Evolutionary conservation across 2,329 filamentous ascomycete species (phyloP), one percentile per base, ranked within the genome.

Genomic region (Botrytis galanthina): DNA sequence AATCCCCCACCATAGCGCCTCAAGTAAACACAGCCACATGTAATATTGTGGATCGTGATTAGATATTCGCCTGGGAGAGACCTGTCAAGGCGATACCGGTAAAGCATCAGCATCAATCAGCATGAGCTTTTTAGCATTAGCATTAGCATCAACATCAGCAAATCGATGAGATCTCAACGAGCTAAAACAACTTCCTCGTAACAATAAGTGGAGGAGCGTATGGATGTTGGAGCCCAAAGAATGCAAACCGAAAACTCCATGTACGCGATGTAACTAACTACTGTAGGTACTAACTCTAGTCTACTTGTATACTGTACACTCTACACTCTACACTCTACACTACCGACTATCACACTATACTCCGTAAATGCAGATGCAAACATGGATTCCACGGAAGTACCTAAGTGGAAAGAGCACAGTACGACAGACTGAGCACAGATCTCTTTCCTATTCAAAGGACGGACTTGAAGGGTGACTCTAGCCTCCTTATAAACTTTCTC

Each of bases 41-140:
- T 39, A 48, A 22, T 14, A 29, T 39, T 54, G 46, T 68, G 64
- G 64, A 67, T 54, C 64, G 10, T 29, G 26, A 7, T 12, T 14
- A 29, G 48, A 68, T 29, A 22, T 68, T 32, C 26, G 29, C 4
- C 35, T 54, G 26, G 64, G 46, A 68, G 26, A 39, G 64, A 57
- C 32, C 64, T 67, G 64, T 67, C 64, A 67, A 67, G 32, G 46
- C 64, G 46, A 67, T 67, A 39, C 46, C 32, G 32, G 64, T 54
- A 67, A 51, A 63, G 61, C 61, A 63, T 63, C 51, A 57, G 51
- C 14, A 57, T 57, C 26, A 57, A 57, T 29, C 26, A 57, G 51
- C 51, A 57, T 57, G 26, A 57, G 51, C n/a, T 3, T 54, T 29
- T 46, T 54, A 6, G 48, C 48, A 51, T n/a, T 1, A n/a, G 26